phyloP scores from a whole-genome alignment of 2,329 filamentous ascomycete genomes.

The Rhynchosporium secalis region DNA sequence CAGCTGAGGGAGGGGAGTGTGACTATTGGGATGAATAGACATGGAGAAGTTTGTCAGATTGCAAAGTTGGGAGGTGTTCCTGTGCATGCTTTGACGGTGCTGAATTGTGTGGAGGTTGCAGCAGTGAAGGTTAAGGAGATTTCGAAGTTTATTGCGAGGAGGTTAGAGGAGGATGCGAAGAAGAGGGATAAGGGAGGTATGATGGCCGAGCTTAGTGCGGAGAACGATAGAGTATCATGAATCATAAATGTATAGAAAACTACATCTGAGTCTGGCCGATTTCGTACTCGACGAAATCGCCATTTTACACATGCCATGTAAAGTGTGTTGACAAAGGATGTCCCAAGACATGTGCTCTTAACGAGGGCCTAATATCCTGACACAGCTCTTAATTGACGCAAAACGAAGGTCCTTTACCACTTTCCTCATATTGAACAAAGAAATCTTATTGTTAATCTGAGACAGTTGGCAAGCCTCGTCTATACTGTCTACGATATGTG shows the following conservation, averaged over 20 bases:
- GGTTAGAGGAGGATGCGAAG: slow-evolving; percentile 75
- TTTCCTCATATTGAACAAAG: no score
- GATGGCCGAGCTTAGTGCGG: slow-evolving; percentile 73
- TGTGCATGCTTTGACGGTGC: slow-evolving; percentile 74
- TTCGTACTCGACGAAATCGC: no score
- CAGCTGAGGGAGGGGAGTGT: slow-evolving; percentile 71
- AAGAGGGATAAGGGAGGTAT: slow-evolving; percentile 76
- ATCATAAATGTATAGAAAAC: slow-evolving; percentile 14
- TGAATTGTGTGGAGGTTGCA: slow-evolving; percentile 75
- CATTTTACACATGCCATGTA: no score
- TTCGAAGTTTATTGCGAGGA: slow-evolving; percentile 69
- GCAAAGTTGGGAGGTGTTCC: slow-evolving; percentile 85
- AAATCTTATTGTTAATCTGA: no score
- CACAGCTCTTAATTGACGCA: no score
- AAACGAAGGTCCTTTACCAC: no score
- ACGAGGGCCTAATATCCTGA: no score
- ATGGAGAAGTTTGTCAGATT: slow-evolving; percentile 47
- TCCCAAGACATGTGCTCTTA: no score
- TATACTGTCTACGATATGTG: neutral
- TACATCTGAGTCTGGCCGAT: neutral
- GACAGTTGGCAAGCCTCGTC: neutral
- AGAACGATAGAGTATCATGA: slow-evolving; percentile 68
- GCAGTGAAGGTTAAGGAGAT: slow-evolving; percentile 79
- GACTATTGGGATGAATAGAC: slow-evolving; percentile 62
- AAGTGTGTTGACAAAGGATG: no score